Base-by-base conservation (phyloP, 495 filamentous ascomycete species). In the Rusavskia elegans region DNA sequence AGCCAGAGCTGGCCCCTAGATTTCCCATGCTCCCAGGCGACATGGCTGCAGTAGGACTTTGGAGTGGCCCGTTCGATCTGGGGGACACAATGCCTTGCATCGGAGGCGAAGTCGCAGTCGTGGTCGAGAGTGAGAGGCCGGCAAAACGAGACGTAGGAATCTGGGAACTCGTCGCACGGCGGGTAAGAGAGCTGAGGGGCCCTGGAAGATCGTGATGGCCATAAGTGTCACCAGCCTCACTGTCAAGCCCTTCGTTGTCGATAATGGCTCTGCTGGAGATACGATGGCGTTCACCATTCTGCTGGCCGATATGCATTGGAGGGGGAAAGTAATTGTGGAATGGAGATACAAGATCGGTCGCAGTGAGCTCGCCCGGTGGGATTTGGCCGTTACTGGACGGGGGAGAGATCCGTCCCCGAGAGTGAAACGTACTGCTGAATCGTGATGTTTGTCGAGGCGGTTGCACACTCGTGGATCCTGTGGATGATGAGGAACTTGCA, bases 211-310 rank as follows among this genome's bases (percentile, higher is more conserved):
- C 86, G 59, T 82, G 89, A 53, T 87, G 82, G 4, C 84, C 87
- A 64, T 86, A 95, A 0, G 82, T 85, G 35, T 92, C 77, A 1
- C 87, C 83, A 61, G 95, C 84, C 51, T 88, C 87, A 10, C 94
- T 71, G 11, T 94, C 68, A 60, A 89, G 82, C 6, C 83, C 83
- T 60, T 95, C 89, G 57, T 94, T 88, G 48, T 87, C 87, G 9
- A 78, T 95, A 50, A 93, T 75, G 2, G 82, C 79, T 65, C 90
- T 95, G 51, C 89, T 85, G 16, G 81, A 80, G 45, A 85, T 73
- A 49, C 85, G 80, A 19, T 78, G 77, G 25, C 79, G 75, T 51
- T 87, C 82, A 42, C 73, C 70, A 10, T 87, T 71, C 45, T 85
- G 79, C 59, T 85, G 87, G 38, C 79, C 83, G 53, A 92, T 82